These are phyloP conservation scores for Verticillium klebahnii DNA, from an alignment of 2,329 filamentous ascomycete species.

Conservation along the genomic window DNA sequence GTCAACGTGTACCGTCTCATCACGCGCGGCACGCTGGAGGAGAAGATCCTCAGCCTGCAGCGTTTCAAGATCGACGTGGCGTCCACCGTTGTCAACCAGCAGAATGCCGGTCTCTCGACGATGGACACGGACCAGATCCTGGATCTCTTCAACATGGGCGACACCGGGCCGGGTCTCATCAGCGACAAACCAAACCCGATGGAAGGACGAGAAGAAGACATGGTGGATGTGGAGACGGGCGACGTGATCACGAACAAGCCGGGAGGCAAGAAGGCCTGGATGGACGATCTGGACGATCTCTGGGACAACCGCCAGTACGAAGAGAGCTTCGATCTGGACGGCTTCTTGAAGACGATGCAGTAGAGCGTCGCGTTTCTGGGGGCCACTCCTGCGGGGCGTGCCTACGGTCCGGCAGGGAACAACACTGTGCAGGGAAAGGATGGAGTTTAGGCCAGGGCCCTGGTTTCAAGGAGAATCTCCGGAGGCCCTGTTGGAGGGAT, in stretches of 20 bases:
- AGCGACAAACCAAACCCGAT: slow-evolving; percentile 54
- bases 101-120: slow-evolving; percentile 87
- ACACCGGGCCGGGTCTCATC: slow-evolving; percentile 64
- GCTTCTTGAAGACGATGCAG: slow-evolving; percentile 93
- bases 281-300: slow-evolving; percentile 90
- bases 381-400: neutral
- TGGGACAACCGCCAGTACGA: slow-evolving; percentile 99
- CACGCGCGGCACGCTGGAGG: slow-evolving; percentile 90
- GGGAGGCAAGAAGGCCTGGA: slow-evolving; percentile 92
- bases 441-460: slow-evolving; percentile 10
- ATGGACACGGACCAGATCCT: slow-evolving; percentile 99
- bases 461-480: neutral
- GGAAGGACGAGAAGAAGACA: slow-evolving; percentile 70
- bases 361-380: slow-evolving; percentile 17
- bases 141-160: slow-evolving; percentile 89
- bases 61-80: slow-evolving; percentile 99
- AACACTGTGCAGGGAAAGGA: neutral
- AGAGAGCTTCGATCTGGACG: slow-evolving; percentile 94
- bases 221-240: slow-evolving; percentile 89
- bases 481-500: neutral
- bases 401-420: neutral
- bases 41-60: slow-evolving; percentile 97
- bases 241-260: slow-evolving; percentile 76
- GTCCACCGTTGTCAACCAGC: slow-evolving; percentile 96
- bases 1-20: slow-evolving; percentile 98